Evolutionary conservation across 148 eudicot genomes (phyloP).

Genomic region (Dysphania ambrosioides): DNA sequence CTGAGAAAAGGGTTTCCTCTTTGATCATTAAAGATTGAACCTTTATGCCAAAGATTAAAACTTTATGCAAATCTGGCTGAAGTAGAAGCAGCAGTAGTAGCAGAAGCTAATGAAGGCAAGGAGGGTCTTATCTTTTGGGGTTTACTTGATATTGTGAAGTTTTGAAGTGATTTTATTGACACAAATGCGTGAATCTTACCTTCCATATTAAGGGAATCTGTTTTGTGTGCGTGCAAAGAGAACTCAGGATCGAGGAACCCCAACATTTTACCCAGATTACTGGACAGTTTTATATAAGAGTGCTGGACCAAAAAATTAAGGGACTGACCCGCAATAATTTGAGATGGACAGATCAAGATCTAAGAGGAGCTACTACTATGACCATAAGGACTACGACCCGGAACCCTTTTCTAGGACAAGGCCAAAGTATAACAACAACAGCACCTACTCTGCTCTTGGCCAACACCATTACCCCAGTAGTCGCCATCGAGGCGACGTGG

Average conservation of each 20-base stretch:
- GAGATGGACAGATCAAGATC: constrained; percentile 94
- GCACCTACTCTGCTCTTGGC: constrained; percentile 16
- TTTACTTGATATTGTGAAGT: not conserved
- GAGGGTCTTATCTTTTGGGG: not conserved
- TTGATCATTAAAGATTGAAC: constrained; percentile 2
- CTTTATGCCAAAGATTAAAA: constrained; percentile 10
- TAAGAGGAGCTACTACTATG: constrained; percentile 78
- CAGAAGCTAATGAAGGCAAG: not conserved
- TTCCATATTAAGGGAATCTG: constrained; percentile 19
- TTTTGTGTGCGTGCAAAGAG: constrained; percentile 4
- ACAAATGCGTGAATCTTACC: constrained; percentile 21
- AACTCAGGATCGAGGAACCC: not conserved
- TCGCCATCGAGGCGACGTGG: constrained; percentile 44
- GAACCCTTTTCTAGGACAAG: constrained; percentile 57
- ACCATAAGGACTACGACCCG: constrained; percentile 69
- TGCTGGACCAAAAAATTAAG: constrained; percentile 18
- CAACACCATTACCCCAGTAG: constrained; percentile 31
- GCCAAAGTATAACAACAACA: constrained; percentile 52
- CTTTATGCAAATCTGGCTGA: constrained; percentile 11
- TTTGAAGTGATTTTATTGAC: constrained; percentile 8
- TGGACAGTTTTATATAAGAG: not conserved
- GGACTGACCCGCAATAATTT: not conserved
- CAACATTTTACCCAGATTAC: not conserved
- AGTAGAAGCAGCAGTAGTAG: not conserved
- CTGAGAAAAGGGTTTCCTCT: not conserved